Percentiles rank a stretch among this genome's conserved stretches.
These are phyloP conservation scores for Diutina pseudorugosa DNA, from an alignment of 1,139 yeast genomes.

Conservation along the genomic window DNA sequence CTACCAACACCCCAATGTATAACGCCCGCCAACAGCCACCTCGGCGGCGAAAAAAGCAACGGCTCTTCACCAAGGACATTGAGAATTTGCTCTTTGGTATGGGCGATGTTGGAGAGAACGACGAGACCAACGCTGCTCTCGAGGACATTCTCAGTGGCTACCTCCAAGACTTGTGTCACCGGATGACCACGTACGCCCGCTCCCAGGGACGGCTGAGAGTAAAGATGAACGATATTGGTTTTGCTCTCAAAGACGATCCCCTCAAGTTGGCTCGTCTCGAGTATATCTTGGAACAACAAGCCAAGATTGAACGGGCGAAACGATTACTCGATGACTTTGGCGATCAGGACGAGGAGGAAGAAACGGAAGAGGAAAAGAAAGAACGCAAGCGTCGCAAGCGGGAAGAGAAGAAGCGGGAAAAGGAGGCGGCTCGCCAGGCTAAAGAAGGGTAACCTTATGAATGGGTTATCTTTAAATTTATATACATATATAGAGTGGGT, in stretches of 20 bases:
- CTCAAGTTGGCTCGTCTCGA: slow-evolving; percentile 75
- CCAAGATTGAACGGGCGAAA: slow-evolving; percentile 67
- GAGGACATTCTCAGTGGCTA: slow-evolving; percentile 81
- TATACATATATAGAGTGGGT: not conserved
- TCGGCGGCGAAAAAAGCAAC: slow-evolving; percentile 19
- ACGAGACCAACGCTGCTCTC: slow-evolving; percentile 63
- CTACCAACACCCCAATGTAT: not conserved
- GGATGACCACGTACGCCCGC: slow-evolving; percentile 25
- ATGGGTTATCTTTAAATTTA: not conserved
- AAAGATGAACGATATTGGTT: slow-evolving; percentile 79
- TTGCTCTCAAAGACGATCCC: slow-evolving; percentile 74
- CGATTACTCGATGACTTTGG: slow-evolving; percentile 38
- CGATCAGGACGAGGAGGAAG: slow-evolving; percentile 33
- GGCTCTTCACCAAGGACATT: slow-evolving; percentile 50
- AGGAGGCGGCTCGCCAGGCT: not conserved
- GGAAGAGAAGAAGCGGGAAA: slow-evolving; percentile 3
- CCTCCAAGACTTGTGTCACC: slow-evolving; percentile 42
- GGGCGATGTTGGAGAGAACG: slow-evolving; percentile 79
- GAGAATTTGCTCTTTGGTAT: slow-evolving; percentile 70
- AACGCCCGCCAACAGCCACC: not conserved
- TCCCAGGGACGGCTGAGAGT: slow-evolving; percentile 52
- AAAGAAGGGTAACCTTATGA: not conserved
- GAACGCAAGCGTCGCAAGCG: not conserved
- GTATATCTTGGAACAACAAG: slow-evolving; percentile 64
- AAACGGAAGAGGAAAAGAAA: slow-evolving; percentile 2